Evolutionary conservation across 495 filamentous ascomycete genomes (phyloP), one percentile per base, ranked within the genome.

Genomic region (Aspergillus cristatus): DNA sequence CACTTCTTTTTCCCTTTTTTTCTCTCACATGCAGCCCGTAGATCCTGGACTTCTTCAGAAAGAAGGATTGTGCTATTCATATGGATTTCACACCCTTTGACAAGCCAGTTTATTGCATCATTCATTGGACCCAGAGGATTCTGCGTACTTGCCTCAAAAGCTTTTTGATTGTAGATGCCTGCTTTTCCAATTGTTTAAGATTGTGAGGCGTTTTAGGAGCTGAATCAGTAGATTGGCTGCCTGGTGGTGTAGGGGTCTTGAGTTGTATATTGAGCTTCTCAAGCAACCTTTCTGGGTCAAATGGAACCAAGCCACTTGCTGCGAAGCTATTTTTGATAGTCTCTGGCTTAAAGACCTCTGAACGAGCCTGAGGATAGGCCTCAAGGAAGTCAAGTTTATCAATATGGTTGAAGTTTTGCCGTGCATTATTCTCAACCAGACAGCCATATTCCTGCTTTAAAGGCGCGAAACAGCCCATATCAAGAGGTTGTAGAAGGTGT

Each of bases 401-500:
- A 24, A 24, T 24, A 24, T 24, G 20, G 8, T 24, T 24, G 20
- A 24, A 24, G 20, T 8, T 8, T 4, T 4, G 20, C 20, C 20
- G 8, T 24, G 20, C 8, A 4, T 24, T 24, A 24, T 24, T 8
- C 20, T 24, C 20, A 24, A 24, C 20, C 20, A 24, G 20, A 8
- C 20, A 24, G 4, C 20, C 20, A 24, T 24, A 24, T 24, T 4
- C 20, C 20, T 24, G 20, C 20, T 24, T 24, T 24, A 24, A 8
- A 24, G 20, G 20, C 8, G 20, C 20, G 8, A 24, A 24, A 39
- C 28, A 16, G 18, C 51, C 42, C 4, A 57, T 37, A 42, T 54
- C 50, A 13, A 57, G 45, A 17, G 51, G 51, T 34, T 57, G 51
- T 14, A 51, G 35, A 6, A 45, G 36, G 28, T 58, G 41, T 7